Evolutionary conservation across 768 basidiomycete genomes (phyloP).

Genomic region (Hysterangium stoloniferum): DNA sequence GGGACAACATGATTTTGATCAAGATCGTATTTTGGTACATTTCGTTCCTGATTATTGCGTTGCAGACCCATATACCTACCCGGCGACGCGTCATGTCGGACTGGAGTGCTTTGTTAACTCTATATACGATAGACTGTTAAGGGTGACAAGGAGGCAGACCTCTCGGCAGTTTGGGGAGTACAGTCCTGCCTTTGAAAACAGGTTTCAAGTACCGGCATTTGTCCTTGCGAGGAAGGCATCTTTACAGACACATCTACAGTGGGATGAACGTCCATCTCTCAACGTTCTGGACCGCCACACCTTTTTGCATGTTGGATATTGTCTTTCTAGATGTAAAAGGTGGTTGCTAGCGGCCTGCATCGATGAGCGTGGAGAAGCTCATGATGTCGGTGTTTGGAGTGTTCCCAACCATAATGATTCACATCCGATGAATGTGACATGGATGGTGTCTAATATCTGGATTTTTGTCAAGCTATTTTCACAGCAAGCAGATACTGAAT

Average conservation of each 20-base stretch:
- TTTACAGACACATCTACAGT: constrained; percentile 29
- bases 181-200: constrained; percentile 3
- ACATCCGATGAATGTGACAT: constrained; percentile 32
- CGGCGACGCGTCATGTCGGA: constrained; percentile 33
- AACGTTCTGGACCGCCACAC: constrained; percentile 52
- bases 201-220: constrained; percentile 60
- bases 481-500: constrained; percentile 63
- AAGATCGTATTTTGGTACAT: constrained; percentile 54
- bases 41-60: constrained; percentile 64
- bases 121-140: constrained; percentile 64
- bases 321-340: constrained; percentile 53
- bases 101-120: constrained; percentile 49
- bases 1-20: constrained; percentile 13
- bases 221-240: constrained; percentile 44
- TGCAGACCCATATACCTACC: constrained; percentile 37
- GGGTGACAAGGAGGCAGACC: constrained; percentile 41
- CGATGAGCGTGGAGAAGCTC: constrained; percentile 72
- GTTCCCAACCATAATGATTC: constrained; percentile 2
- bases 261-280: constrained; percentile 25
- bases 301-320: constrained; percentile 73
- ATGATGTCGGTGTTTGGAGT: constrained; percentile 61
- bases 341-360: constrained; percentile 73
- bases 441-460: constrained; percentile 59
- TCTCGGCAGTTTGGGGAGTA: constrained; percentile 39
- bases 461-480: constrained; percentile 56